Base-by-base conservation (phyloP, 2,329 filamentous ascomycete species). In the Calonectria pteridis region DNA sequence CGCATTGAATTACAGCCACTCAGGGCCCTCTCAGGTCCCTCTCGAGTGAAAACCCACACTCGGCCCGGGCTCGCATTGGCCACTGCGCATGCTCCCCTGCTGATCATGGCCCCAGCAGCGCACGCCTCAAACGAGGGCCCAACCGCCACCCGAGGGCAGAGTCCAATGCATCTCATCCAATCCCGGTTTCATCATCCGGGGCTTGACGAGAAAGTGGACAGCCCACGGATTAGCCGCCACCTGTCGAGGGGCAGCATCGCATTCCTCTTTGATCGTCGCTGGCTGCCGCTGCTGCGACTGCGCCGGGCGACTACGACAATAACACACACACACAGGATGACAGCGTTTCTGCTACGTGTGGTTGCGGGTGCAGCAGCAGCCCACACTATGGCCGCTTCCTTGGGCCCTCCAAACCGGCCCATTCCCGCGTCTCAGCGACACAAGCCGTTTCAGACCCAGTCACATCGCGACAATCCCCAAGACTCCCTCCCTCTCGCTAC, bases 111-210 rank as follows among this genome's bases (percentile, higher is more conserved):
- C 58, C 37, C 43, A 33, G 29, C 40, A 63, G 55, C 40, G 59
- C 69, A 31, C 31, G 55, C 50, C 58, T 65, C 65, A 72, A 72
- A 69, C 70, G 70, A 53, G 67, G 66, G 62, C 79, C 76, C 78
- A 79, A 76, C 78, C 78, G 78, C 78, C 77, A 74, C 62, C 67
- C 66, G 76, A 73, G 78, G 78, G 58, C 37, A 62, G 37, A 62
- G 51, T 58, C 63, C 63, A 73, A 77, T 67, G 67, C 71, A 59
- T 71, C 72, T 67, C 72, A 71, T 73, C 78, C 78, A 80, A 77
- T 79, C 76, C 75, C 55, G 33, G 35, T 46, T 53, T 67, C 64
- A 73, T 40, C 64, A 20, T 70, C 68, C 68, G 31, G 66, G 35
- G 46, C 28, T 59, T 29, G 43, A 50, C 71, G 58, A 78, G 72